Conservation (phyloP, 768 basidiomycete species). For the Auricularia heimuer region DNA sequence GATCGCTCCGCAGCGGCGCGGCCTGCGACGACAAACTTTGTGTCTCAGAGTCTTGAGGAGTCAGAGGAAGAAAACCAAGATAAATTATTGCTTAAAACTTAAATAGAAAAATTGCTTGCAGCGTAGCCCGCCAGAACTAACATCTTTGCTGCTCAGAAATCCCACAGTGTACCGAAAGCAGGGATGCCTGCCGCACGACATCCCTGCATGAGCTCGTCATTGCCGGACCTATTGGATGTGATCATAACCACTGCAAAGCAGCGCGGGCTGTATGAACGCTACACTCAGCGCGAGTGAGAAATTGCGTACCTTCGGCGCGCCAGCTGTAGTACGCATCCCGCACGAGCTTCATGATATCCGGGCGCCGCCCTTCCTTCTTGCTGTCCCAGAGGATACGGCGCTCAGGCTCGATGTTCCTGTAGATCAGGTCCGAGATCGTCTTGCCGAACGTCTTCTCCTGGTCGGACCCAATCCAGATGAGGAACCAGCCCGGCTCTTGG, state of each 20-base stretch:
- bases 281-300: neutral
- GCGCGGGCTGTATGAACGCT: neutral
- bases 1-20: too few species aligned
- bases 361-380: conserved; percentile 11
- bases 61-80: neutral
- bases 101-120: neutral
- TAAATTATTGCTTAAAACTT: neutral
- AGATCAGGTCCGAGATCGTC: conserved; percentile 12
- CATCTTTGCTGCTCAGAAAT: conserved; percentile 7
- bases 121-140: conserved; percentile 16
- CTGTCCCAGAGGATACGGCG: conserved; percentile 13
- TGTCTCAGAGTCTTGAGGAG: neutral
- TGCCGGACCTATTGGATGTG: conserved; percentile 12
- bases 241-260: conserved; percentile 10
- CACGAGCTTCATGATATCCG: conserved; percentile 11
- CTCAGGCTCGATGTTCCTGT: conserved; percentile 10
- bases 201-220: conserved; percentile 13
- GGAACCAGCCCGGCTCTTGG: conserved; percentile 13
- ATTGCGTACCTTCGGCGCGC: conserved; percentile 10
- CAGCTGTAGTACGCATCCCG: conserved; percentile 10
- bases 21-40: too few species aligned
- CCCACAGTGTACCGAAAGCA: conserved; percentile 13
- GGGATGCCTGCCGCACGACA: conserved; percentile 11
- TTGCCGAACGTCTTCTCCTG: conserved; percentile 13
- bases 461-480: conserved; percentile 14